phyloP scores from a whole-genome alignment of 139 green algal genomes.

The Tetraselmis chui region DNA sequence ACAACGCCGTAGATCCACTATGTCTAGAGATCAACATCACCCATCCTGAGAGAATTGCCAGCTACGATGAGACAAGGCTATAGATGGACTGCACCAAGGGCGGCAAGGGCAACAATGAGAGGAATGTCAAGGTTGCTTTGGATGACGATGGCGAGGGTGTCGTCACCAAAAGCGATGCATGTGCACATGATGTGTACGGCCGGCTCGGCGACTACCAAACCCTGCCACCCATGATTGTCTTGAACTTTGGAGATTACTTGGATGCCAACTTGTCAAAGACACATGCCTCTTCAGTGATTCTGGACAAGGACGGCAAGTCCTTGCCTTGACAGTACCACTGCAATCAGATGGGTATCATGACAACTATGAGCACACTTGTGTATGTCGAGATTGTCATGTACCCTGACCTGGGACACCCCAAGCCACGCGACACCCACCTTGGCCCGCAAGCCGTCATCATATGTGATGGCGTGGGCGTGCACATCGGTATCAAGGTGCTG shows the following conservation, averaged over 20 bases:
- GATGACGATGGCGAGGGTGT: background rate
- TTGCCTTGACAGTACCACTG: background rate
- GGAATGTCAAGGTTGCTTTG: background rate
- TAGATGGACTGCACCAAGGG: background rate
- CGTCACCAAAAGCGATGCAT: background rate
- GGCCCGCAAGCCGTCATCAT: background rate
- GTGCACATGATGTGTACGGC: background rate
- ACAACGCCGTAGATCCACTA: background rate
- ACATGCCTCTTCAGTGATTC: background rate
- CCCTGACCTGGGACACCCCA: background rate
- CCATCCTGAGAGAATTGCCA: background rate
- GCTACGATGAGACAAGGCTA: background rate
- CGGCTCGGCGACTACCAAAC: background rate
- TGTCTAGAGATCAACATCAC: background rate
- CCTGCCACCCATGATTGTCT: background rate
- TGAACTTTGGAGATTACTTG: background rate
- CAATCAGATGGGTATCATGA: background rate
- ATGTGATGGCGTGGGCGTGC: background rate
- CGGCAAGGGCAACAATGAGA: background rate
- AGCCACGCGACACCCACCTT: background rate
- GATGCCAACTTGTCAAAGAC: background rate
- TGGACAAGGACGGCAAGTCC: background rate
- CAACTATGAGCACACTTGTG: background rate
- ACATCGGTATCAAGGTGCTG: background rate
- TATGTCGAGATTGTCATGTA: background rate